Percentiles rank a stretch among this genome's conserved stretches.
Conservation (phyloP, 2,329 filamentous ascomycete species). For the Teratosphaeria gauchensis region DNA sequence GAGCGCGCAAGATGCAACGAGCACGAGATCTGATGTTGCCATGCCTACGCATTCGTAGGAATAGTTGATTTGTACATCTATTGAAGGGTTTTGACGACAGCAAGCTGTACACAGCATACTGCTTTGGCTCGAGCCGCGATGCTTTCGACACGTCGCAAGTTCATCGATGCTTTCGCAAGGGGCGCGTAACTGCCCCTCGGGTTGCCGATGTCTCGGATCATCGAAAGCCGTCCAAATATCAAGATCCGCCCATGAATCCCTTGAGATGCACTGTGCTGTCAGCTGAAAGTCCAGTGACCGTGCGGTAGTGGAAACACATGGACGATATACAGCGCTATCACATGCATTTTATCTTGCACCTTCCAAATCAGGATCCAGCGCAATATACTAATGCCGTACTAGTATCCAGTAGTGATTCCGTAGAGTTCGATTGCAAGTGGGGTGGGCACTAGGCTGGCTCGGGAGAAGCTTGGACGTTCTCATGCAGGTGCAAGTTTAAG, state of each 20-base stretch:
- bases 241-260: background rate
- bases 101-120: background rate
- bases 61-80: background rate
- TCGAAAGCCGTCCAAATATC: background rate
- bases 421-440: background rate
- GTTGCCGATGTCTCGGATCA: background rate
- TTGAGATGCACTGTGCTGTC: background rate
- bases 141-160: background rate
- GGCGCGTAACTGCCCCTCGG: background rate
- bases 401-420: background rate
- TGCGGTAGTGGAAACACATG: too few species aligned
- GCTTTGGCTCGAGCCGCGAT: background rate
- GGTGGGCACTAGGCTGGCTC: background rate
- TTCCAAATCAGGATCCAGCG: background rate
- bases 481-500: background rate
- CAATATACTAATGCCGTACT: background rate
- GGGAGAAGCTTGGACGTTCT: background rate
- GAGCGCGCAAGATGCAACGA: slow-evolving; percentile 74
- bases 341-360: background rate
- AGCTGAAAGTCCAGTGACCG: background rate
- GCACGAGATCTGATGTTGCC: slow-evolving; percentile 72
- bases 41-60: slow-evolving; percentile 61
- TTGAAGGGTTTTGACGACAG: background rate
- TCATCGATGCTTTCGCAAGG: background rate
- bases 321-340: too few species aligned